Evolutionary conservation across 106 monocot genomes (phyloP).

Genomic region (Agapanthus africanus): DNA sequence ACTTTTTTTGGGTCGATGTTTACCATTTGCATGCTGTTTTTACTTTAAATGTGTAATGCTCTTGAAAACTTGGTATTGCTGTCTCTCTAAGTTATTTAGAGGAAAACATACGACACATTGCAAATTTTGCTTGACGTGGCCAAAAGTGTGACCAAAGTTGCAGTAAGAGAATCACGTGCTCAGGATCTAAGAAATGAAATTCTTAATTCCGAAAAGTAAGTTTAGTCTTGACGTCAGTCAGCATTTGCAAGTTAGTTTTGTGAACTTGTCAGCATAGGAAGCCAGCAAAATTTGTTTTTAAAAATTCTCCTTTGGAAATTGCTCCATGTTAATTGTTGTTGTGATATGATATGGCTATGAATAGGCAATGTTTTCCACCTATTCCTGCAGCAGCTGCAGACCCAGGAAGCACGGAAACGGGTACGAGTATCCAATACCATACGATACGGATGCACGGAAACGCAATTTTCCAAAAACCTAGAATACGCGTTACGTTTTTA

Average conservation of each 20-base stretch:
- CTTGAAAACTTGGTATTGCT: not conserved
- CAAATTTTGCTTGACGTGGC: slow-evolving; percentile 62
- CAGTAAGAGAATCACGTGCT: slow-evolving; percentile 77
- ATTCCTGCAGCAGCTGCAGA: too few relatives aligned
- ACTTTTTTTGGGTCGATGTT: not conserved
- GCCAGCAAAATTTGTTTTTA: not conserved
- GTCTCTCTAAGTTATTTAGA: not conserved
- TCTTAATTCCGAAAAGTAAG: slow-evolving; percentile 76
- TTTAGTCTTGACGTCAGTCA: not conserved
- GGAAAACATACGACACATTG: not conserved
- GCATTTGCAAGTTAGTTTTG: not conserved
- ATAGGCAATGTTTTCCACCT: not conserved
- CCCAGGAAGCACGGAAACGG: too few relatives aligned
- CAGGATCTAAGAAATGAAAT: slow-evolving; percentile 88
- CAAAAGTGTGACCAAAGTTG: slow-evolving; percentile 79
- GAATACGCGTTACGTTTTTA: too few relatives aligned
- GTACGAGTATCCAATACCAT: too few relatives aligned
- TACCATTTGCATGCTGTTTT: not conserved
- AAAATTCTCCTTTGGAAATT: not conserved
- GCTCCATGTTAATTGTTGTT: not conserved
- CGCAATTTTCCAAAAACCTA: too few relatives aligned
- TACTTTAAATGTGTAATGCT: not conserved
- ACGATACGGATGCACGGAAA: too few relatives aligned
- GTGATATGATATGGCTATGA: too few relatives aligned
- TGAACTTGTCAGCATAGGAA: not conserved